Conservation (phyloP, 2,329 filamentous ascomycete genomes). For the Microsporum ferrugineum region DNA sequence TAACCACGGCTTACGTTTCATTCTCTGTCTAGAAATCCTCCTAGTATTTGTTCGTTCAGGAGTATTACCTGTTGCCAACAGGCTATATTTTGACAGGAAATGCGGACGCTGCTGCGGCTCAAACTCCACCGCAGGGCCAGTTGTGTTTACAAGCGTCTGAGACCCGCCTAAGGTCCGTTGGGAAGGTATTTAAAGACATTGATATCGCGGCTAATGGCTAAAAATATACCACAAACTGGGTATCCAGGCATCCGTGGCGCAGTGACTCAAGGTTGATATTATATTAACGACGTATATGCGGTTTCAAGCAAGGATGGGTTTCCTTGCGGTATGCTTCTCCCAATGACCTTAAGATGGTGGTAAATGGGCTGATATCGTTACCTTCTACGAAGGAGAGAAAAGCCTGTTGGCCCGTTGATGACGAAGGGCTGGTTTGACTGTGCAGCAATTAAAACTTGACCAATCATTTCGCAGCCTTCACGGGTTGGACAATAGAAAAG, state of each 20-base stretch:
- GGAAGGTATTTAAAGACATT: background rate
- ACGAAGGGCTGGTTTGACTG: background rate
- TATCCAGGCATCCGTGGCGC: background rate
- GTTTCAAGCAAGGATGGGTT: background rate
- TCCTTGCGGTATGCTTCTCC: background rate
- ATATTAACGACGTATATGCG: background rate
- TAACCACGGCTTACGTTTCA: background rate
- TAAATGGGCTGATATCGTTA: background rate
- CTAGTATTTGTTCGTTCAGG: background rate
- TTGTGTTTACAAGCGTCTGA: background rate
- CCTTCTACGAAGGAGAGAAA: background rate
- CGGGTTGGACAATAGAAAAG: background rate
- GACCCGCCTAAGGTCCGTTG: background rate
- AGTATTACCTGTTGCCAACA: background rate
- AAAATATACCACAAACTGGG: background rate
- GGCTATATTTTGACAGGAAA: background rate
- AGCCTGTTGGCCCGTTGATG: background rate
- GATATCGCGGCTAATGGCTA: slow-evolving; percentile 3
- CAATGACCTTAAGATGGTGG: background rate
- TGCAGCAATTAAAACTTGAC: background rate
- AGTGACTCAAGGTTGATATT: background rate
- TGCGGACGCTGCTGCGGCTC: background rate
- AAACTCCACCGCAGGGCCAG: background rate
- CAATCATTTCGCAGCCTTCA: background rate
- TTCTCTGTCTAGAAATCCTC: background rate